Evolutionary conservation across 169 alveolate genomes (phyloP).

Genomic region (Theileria parva): DNA sequence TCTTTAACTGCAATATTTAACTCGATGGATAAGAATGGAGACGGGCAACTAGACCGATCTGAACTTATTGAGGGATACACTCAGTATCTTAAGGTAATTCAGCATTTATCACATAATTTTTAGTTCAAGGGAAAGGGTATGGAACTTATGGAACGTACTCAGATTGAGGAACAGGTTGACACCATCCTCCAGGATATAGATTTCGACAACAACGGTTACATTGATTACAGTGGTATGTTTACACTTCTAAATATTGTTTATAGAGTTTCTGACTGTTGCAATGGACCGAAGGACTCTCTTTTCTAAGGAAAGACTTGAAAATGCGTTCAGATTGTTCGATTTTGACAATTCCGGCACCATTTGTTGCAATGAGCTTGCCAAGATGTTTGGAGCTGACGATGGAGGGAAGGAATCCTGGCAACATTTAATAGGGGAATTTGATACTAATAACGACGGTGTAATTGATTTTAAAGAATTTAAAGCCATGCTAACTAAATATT

Average conservation of each 20-base stretch:
- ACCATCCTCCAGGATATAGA: slow-evolving; percentile 82
- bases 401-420: slow-evolving; percentile 78
- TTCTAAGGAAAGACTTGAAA: slow-evolving; percentile 87
- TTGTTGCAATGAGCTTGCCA: slow-evolving; percentile 88
- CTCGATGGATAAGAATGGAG: slow-evolving; percentile 89
- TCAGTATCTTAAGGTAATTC: slow-evolving; percentile 72
- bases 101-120: background rate
- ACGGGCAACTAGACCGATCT: slow-evolving; percentile 82
- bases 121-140: slow-evolving; percentile 81
- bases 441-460: slow-evolving; percentile 88
- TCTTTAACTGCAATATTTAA: slow-evolving; percentile 87
- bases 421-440: slow-evolving; percentile 85
- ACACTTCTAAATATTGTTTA: background rate
- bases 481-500: slow-evolving; percentile 79
- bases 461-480: slow-evolving; percentile 92
- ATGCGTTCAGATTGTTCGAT: slow-evolving; percentile 94
- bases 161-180: slow-evolving; percentile 85
- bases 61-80: slow-evolving; percentile 85
- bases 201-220: slow-evolving; percentile 85
- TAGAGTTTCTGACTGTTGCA: slow-evolving; percentile 93
- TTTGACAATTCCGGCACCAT: slow-evolving; percentile 93
- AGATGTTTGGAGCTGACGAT: slow-evolving; percentile 78
- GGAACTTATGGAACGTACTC: slow-evolving; percentile 70
- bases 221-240: slow-evolving; percentile 79
- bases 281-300: slow-evolving; percentile 85